Conservation (phyloP, 1,139 yeast species). For the Diutina pseudorugosa region DNA sequence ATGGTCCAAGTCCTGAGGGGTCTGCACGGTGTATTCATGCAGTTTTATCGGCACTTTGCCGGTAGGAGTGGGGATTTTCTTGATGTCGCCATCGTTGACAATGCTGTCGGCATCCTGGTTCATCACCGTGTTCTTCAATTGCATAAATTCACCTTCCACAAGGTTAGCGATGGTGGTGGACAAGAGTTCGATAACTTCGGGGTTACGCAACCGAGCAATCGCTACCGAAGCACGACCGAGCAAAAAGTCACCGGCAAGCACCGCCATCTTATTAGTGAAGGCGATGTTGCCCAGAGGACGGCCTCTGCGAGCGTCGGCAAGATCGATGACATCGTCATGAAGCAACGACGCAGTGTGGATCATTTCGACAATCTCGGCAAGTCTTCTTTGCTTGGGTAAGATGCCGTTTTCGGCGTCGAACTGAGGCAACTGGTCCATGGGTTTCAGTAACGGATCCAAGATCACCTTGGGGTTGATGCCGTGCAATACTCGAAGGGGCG, state of each 20-base stretch:
- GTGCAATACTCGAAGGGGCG: slow-evolving; percentile 75
- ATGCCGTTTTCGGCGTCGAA: slow-evolving; percentile 57
- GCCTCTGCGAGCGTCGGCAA: slow-evolving; percentile 83
- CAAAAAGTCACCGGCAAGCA: slow-evolving; percentile 89
- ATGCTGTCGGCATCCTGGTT: slow-evolving; percentile 30
- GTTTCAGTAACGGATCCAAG: slow-evolving; percentile 72
- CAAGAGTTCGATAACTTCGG: slow-evolving; percentile 92
- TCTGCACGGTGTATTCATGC: slow-evolving; percentile 47
- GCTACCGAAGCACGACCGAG: slow-evolving; percentile 96
- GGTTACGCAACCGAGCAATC: slow-evolving; percentile 81
- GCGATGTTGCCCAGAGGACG: slow-evolving; percentile 88
- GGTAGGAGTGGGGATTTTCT: slow-evolving; percentile 45
- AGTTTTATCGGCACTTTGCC: slow-evolving; percentile 48
- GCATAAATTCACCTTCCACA: slow-evolving; percentile 98
- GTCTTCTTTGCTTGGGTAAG: slow-evolving; percentile 83
- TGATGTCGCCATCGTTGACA: slow-evolving; percentile 37
- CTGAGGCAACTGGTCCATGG: slow-evolving; percentile 60
- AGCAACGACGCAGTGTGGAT: slow-evolving; percentile 94
- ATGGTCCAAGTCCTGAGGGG: slow-evolving; percentile 39
- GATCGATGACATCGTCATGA: slow-evolving; percentile 96
- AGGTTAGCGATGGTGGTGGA: slow-evolving; percentile 94
- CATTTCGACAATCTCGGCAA: slow-evolving; percentile 97
- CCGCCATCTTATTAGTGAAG: slow-evolving; percentile 94
- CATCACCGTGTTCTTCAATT: slow-evolving; percentile 79
- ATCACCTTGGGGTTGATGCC: slow-evolving; percentile 78